Evolutionary conservation across 192 early-diverging fungal species (phyloP).

Genomic region (Coemansia sp.): DNA sequence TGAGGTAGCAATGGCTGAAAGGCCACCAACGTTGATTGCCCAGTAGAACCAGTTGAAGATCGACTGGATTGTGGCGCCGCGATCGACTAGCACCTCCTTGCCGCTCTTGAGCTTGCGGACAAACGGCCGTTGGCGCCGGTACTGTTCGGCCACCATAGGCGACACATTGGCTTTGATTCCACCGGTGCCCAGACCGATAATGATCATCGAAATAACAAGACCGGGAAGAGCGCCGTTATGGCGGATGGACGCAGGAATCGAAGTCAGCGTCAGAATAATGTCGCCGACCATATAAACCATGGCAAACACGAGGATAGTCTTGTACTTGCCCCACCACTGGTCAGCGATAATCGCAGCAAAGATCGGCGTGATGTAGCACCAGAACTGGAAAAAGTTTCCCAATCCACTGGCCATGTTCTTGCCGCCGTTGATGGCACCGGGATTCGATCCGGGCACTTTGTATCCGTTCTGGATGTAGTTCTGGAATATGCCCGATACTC

Average conservation of each 20-base stretch:
- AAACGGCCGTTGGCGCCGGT: conserved; percentile 44
- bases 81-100: conserved; percentile 60
- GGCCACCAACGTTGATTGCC: conserved; percentile 60
- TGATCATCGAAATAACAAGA: conserved; percentile 64
- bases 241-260: conserved; percentile 57
- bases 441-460: conserved; percentile 28
- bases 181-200: conserved; percentile 73
- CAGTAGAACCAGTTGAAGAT: conserved; percentile 82
- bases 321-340: conserved; percentile 72
- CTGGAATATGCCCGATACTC: conserved; percentile 59
- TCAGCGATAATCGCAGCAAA: conserved; percentile 69
- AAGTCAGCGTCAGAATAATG: conserved; percentile 64
- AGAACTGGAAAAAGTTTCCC: conserved; percentile 60
- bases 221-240: conserved; percentile 61
- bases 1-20: conserved; percentile 60
- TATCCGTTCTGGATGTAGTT: conserved; percentile 61
- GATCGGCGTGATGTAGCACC: conserved; percentile 60
- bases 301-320: conserved; percentile 67
- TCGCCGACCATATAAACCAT: conserved; percentile 65
- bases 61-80: conserved; percentile 63
- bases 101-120: conserved; percentile 58
- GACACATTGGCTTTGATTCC: conserved; percentile 80
- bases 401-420: conserved; percentile 57
- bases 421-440: conserved; percentile 54
- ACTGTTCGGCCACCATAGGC: conserved; percentile 74